Conservation (phyloP, 257 asterid species). For the Jacaranda copaia region DNA sequence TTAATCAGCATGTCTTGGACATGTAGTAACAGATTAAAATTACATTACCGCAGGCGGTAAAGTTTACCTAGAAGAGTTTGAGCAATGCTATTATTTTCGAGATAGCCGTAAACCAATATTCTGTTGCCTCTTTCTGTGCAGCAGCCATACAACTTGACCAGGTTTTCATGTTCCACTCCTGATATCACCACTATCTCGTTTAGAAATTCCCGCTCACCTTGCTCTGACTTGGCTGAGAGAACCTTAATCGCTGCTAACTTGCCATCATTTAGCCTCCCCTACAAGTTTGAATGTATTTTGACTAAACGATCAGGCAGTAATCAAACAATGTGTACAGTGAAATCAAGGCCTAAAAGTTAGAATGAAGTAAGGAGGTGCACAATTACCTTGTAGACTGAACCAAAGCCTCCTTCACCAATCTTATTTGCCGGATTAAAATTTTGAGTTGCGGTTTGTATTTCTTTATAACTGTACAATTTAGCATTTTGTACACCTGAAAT, state of each 20-base stretch:
- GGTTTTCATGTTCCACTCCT: constrained; percentile 80
- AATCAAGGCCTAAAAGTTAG: neutral
- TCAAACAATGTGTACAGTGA: neutral
- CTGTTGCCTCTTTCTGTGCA: constrained; percentile 77
- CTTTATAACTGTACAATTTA: constrained; percentile 65
- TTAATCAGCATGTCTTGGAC: constrained; percentile 16
- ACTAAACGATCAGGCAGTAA: constrained; percentile 3
- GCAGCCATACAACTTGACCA: constrained; percentile 85
- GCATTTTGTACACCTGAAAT: constrained; percentile 58
- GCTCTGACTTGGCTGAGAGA: constrained; percentile 83
- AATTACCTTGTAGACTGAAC: constrained; percentile 83
- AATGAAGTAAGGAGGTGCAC: constrained; percentile 4
- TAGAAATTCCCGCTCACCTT: constrained; percentile 77
- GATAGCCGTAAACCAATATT: constrained; percentile 88
- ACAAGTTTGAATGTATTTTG: constrained; percentile 30
- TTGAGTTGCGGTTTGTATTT: constrained; percentile 67
- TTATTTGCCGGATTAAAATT: constrained; percentile 64
- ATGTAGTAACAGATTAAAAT: neutral
- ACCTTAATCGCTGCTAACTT: constrained; percentile 84
- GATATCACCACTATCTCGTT: constrained; percentile 73
- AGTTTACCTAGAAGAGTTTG: constrained; percentile 85
- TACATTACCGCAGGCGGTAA: neutral
- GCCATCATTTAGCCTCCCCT: constrained; percentile 86
- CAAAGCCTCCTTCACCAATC: constrained; percentile 95
- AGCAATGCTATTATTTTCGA: constrained; percentile 89